Conservation (phyloP, 192 early-diverging fungal species). For the Coemansia pectinata region DNA sequence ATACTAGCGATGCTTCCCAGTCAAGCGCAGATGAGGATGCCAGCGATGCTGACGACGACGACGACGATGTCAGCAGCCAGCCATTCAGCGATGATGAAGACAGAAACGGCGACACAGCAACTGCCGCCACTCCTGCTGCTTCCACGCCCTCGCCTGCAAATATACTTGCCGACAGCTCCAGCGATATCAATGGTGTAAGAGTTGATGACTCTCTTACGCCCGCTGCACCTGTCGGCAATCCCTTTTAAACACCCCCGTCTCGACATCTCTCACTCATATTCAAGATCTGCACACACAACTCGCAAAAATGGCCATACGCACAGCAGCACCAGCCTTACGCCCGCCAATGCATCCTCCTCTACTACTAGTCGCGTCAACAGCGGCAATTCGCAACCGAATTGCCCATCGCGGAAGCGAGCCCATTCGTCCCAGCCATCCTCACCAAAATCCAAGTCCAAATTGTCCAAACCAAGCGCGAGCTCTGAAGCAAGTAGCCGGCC, state of each 20-base stretch:
- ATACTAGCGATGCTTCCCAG: conserved; percentile 1
- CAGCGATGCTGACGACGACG: conserved; percentile 1
- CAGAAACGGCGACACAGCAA: not conserved
- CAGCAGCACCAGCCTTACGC: not conserved
- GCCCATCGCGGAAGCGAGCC: conserved; percentile 1
- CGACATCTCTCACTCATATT: conserved; percentile 17
- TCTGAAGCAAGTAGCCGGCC: not conserved
- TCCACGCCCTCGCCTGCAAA: conserved; percentile 3
- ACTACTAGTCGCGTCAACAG: not conserved
- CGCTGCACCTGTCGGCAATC: conserved; percentile 49
- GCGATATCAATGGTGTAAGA: conserved; percentile 24
- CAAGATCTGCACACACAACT: conserved; percentile 1
- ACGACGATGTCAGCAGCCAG: conserved; percentile 7
- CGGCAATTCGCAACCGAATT: not conserved
- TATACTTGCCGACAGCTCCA: conserved; percentile 32
- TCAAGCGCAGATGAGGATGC: conserved; percentile 1
- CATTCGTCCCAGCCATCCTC: not conserved
- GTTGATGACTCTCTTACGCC: conserved; percentile 24
- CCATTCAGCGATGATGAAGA: conserved; percentile 1
- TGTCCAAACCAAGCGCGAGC: not conserved
- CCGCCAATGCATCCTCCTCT: not conserved
- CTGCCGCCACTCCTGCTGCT: conserved; percentile 1
- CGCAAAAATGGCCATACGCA: not conserved
- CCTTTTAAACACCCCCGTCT: conserved; percentile 58
- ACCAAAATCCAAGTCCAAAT: not conserved